Evolutionary conservation across 495 filamentous ascomycete genomes (phyloP).

Genomic region (Podospora conica): DNA sequence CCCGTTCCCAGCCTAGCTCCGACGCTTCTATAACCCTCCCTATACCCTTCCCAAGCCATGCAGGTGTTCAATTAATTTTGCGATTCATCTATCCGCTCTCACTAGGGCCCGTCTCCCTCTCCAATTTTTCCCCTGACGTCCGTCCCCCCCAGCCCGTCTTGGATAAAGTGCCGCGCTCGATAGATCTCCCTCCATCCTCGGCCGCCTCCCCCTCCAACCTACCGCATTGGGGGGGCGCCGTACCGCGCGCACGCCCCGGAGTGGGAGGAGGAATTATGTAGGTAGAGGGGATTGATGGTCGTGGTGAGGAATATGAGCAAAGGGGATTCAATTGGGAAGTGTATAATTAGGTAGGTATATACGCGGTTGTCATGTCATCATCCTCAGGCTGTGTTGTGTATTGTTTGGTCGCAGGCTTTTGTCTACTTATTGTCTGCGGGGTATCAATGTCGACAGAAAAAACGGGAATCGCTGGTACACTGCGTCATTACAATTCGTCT

Average conservation of each 20-base stretch:
- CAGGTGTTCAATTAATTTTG: slow-evolving; percentile 15
- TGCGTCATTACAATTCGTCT: slow-evolving; percentile 29
- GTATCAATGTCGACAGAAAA: neutral
- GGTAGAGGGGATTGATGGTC: neutral
- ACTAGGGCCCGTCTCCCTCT: too few relatives aligned
- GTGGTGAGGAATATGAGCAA: neutral
- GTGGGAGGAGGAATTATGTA: neutral
- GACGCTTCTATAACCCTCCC: slow-evolving; percentile 68
- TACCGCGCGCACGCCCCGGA: neutral
- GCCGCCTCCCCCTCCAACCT: neutral
- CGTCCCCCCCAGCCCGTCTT: too few relatives aligned
- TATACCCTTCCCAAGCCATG: slow-evolving; percentile 71
- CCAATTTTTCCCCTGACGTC: neutral
- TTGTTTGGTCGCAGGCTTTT: neutral
- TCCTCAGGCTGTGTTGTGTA: neutral
- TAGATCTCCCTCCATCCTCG: neutral
- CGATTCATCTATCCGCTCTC: neutral
- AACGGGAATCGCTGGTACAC: slow-evolving; percentile 48
- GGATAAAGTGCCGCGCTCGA: neutral
- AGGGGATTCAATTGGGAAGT: neutral
- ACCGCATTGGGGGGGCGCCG: neutral
- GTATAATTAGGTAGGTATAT: too few relatives aligned
- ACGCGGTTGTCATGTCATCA: neutral
- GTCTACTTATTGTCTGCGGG: neutral
- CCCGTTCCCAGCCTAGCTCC: neutral